A percentile compares a stretch with the other conserved stretches of the same genome.
These are phyloP conservation scores for Limnomonas spitsbergensis DNA, from an alignment of 139 green algal genomes.

Conservation along the genomic window DNA sequence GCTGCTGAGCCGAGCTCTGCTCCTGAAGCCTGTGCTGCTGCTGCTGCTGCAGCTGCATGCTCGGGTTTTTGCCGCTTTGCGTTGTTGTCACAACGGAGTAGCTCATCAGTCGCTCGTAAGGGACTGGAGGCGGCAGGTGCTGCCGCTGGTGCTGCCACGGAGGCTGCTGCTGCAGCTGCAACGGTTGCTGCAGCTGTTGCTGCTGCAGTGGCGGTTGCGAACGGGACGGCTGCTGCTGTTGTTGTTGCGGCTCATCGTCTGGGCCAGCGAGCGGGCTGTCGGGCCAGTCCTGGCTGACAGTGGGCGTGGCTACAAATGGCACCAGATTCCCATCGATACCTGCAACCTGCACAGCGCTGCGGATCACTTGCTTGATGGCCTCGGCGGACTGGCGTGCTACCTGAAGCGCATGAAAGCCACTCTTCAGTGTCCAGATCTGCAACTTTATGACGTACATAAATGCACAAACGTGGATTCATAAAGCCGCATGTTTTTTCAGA, in stretches of 20 bases:
- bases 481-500: too few relatives aligned
- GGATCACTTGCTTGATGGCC: slow-evolving; percentile 13
- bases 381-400: slow-evolving; percentile 1
- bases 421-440: too few relatives aligned
- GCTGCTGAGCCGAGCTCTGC: background rate
- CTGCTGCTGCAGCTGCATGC: background rate
- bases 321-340: background rate
- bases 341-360: background rate
- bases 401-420: too few relatives aligned
- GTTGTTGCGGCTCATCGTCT: background rate
- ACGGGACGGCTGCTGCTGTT: background rate
- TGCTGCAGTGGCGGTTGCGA: background rate
- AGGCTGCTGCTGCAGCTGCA: background rate
- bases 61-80: background rate
- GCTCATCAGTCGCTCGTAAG: background rate
- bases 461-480: too few relatives aligned
- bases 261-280: background rate
- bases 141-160: background rate
- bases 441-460: too few relatives aligned
- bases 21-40: background rate
- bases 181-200: background rate
- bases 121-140: background rate
- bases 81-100: slow-evolving; percentile 3
- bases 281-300: background rate
- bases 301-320: background rate